Conservation (phyloP, 106 monocot genomes). For the Gastrodia elata region DNA sequence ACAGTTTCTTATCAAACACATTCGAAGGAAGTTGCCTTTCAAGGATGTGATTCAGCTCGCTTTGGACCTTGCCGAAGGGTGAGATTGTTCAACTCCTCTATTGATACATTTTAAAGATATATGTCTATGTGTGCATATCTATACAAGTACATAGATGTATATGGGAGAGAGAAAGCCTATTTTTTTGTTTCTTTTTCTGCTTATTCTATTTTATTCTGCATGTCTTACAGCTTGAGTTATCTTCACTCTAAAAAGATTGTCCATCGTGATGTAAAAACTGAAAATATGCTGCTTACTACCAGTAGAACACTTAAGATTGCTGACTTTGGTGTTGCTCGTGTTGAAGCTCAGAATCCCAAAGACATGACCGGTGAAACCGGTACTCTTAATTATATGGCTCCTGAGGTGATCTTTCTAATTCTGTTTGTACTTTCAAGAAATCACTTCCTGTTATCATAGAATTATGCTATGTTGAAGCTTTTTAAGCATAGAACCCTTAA, state of each 20-base stretch:
- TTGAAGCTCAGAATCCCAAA: slow-evolving; percentile 71
- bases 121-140: too few relatives aligned
- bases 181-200: too few relatives aligned
- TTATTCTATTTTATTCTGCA: neutral
- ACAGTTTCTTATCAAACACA: slow-evolving; percentile 72
- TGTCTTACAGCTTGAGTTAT: slow-evolving; percentile 60
- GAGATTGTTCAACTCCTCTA: slow-evolving; percentile 2
- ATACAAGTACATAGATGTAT: too few relatives aligned
- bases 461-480: too few relatives aligned
- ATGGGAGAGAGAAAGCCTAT: too few relatives aligned
- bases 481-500: too few relatives aligned
- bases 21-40: slow-evolving; percentile 47
- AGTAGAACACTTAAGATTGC: slow-evolving; percentile 62
- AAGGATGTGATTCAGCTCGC: slow-evolving; percentile 74
- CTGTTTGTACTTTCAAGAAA: too few relatives aligned
- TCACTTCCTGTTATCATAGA: neutral
- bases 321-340: slow-evolving; percentile 94
- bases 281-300: slow-evolving; percentile 64
- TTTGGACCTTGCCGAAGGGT: slow-evolving; percentile 77
- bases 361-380: slow-evolving; percentile 99
- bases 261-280: slow-evolving; percentile 84
- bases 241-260: slow-evolving; percentile 78
- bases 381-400: slow-evolving; percentile 94
- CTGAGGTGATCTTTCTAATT: slow-evolving; percentile 64
- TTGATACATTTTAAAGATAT: neutral